These are phyloP conservation scores for Metschnikowia hibisci DNA, from an alignment of 805 yeast genomes.

Conservation along the genomic window DNA sequence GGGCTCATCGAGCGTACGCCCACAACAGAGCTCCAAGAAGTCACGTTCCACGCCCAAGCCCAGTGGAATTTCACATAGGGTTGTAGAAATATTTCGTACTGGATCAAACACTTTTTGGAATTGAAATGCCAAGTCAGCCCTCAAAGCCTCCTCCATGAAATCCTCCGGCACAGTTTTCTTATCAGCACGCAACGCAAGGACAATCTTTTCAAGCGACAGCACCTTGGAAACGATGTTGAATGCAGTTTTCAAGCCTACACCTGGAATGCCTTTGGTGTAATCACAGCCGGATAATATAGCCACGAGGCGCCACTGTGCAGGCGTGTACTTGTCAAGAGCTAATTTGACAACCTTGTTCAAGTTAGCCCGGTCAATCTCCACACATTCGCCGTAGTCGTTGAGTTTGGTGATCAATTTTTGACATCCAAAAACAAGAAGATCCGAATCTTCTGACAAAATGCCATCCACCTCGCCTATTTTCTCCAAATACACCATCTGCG, in stretches of 20 bases:
- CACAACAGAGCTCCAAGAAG: constrained; percentile 42
- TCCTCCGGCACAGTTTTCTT: constrained; percentile 57
- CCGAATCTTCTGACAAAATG: constrained; percentile 91
- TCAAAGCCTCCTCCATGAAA: constrained; percentile 55
- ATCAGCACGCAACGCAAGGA: constrained; percentile 55
- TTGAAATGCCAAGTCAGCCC: constrained; percentile 76
- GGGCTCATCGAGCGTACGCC: constrained; percentile 39
- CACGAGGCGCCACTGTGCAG: constrained; percentile 61
- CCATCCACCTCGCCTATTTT: constrained; percentile 72
- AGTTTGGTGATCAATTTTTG: constrained; percentile 71
- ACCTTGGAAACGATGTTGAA: constrained; percentile 52
- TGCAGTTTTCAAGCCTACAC: constrained; percentile 79
- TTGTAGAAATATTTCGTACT: constrained; percentile 38
- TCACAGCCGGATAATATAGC: constrained; percentile 97
- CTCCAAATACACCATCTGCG: constrained; percentile 91
- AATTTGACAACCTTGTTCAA: constrained; percentile 48
- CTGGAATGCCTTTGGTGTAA: constrained; percentile 81
- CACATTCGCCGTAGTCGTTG: constrained; percentile 68
- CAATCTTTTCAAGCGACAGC: constrained; percentile 50
- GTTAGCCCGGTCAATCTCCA: constrained; percentile 59
- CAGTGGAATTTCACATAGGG: constrained; percentile 55
- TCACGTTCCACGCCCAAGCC: constrained; percentile 41
- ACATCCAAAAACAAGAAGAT: constrained; percentile 85
- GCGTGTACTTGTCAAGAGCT: constrained; percentile 48
- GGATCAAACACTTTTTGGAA: constrained; percentile 88